Percentiles rank a stretch among this genome's conserved stretches.
phyloP scores from a whole-genome alignment of 2,329 filamentous ascomycete genomes.

The Ilyonectria robusta region DNA sequence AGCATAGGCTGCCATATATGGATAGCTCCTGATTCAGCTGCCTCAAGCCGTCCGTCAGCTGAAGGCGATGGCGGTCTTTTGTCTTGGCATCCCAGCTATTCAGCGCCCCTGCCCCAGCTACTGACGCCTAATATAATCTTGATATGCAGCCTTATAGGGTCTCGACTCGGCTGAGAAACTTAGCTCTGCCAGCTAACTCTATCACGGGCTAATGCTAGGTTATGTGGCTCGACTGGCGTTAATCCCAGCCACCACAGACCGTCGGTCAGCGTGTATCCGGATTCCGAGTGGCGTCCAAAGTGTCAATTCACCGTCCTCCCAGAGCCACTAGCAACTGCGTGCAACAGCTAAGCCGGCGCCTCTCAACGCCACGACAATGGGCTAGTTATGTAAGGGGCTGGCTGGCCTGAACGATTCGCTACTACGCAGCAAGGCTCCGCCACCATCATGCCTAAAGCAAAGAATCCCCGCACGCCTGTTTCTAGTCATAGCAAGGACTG shows the following conservation, averaged over 20 bases:
- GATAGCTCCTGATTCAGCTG: background rate
- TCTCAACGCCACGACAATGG: background rate
- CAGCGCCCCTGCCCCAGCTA: slow-evolving; percentile 3
- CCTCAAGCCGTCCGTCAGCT: background rate
- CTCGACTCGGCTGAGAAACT: slow-evolving; percentile 1
- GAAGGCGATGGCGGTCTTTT: background rate
- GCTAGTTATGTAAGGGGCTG: background rate
- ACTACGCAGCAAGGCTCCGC: background rate
- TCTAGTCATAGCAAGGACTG: background rate
- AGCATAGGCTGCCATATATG: background rate
- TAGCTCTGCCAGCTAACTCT: slow-evolving; percentile 1
- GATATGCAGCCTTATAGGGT: slow-evolving; percentile 1
- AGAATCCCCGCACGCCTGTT: background rate
- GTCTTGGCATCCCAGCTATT: background rate
- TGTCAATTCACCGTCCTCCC: background rate
- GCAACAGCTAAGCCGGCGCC: background rate
- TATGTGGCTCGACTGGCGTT: background rate
- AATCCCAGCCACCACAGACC: slow-evolving; percentile 8
- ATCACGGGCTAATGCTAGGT: background rate
- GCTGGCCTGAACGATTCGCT: background rate
- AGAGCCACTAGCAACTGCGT: background rate
- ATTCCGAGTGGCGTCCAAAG: background rate
- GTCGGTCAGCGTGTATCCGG: background rate
- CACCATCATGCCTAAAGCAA: background rate
- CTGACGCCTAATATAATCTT: background rate